These are phyloP conservation scores for Colletotrichum plurivorum DNA, from an alignment of 2,329 filamentous ascomycete species.

Conservation along the genomic window DNA sequence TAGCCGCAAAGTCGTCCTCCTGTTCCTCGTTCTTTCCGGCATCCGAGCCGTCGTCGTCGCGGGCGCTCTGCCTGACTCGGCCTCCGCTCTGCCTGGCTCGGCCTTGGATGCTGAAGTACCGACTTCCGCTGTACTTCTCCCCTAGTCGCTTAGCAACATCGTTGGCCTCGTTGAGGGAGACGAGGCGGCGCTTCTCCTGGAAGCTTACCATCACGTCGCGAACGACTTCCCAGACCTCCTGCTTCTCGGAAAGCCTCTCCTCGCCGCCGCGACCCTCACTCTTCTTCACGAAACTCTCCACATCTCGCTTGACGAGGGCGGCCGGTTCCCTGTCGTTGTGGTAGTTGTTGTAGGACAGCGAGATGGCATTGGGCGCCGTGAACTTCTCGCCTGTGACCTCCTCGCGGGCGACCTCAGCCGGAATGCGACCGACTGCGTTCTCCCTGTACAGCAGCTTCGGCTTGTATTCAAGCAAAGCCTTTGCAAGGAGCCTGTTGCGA, in stretches of 20 bases:
- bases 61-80: constrained; percentile 36
- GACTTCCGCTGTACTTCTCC: constrained; percentile 59
- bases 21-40: constrained; percentile 43
- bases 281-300: constrained; percentile 34
- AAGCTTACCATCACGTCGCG: constrained; percentile 46
- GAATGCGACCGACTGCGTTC: constrained; percentile 82
- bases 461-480: constrained; percentile 66
- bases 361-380: constrained; percentile 40
- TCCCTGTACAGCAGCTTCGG: constrained; percentile 77
- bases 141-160: constrained; percentile 70
- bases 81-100: constrained; percentile 41
- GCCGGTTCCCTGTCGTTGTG: constrained; percentile 14
- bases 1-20: constrained; percentile 50
- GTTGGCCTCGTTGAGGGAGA: constrained; percentile 69
- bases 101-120: constrained; percentile 53
- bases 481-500: constrained; percentile 52
- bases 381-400: constrained; percentile 59
- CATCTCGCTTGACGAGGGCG: constrained; percentile 19
- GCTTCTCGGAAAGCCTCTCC: background rate
- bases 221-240: constrained; percentile 43
- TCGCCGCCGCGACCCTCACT: background rate
- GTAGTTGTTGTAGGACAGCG: constrained; percentile 16
- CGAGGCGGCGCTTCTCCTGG: constrained; percentile 61
- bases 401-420: constrained; percentile 76
- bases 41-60: constrained; percentile 46